Evolutionary conservation across 129 eudicot species (phyloP).

Genomic region (carrot (Daucus carota)): DH1_v3.0 NC_030385.2:7457001-7457500

Average conservation of each 20-base stretch:
- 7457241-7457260: conserved; percentile 54
- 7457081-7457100: conserved; percentile 42
- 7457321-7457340: conserved; percentile 7
- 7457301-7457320: neutral
- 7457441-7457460: conserved; percentile 50
- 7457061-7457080: conserved; percentile 33
- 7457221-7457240: conserved; percentile 80
- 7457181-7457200: conserved; percentile 4
- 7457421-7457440: conserved; percentile 39
- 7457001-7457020: conserved; percentile 4
- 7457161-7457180: neutral
- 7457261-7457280: conserved; percentile 42
- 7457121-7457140: neutral
- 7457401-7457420: conserved; percentile 35
- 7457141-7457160: neutral
- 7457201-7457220: conserved; percentile 26
- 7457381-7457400: conserved; percentile 36
- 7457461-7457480: conserved; percentile 65
- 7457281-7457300: conserved; percentile 13
- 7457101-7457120: conserved; percentile 56
- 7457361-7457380: neutral
- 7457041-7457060: neutral
- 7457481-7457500: conserved; percentile 32
- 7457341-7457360: neutral
- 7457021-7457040: neutral